A percentile compares a stretch with the other conserved stretches of the same genome.
Evolutionary conservation across 2,329 filamentous ascomycete genomes (phyloP).

Genomic region (Pyrenophora tritici-repentis): DNA sequence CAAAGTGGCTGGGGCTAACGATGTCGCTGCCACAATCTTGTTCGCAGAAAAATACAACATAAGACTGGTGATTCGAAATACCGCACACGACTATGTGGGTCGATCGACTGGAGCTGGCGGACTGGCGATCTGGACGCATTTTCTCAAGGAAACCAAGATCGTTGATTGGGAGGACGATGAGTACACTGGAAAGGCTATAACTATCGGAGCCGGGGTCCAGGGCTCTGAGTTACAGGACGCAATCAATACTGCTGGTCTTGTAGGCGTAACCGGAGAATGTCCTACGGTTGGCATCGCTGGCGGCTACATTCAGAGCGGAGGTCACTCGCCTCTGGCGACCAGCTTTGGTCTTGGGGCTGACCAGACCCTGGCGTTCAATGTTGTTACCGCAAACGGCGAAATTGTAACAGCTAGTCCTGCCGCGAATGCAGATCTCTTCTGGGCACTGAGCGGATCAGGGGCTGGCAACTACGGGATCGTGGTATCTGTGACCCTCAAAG

Average conservation of each 20-base stretch:
- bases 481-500: constrained; percentile 36
- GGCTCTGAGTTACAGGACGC: constrained; percentile 31
- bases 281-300: constrained; percentile 42
- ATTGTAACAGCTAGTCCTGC: constrained; percentile 34
- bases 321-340: constrained; percentile 32
- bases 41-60: constrained; percentile 35
- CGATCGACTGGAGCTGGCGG: constrained; percentile 37
- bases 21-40: constrained; percentile 18
- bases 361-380: constrained; percentile 37
- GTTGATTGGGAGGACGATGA: constrained; percentile 23
- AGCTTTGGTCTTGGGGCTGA: constrained; percentile 38
- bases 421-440: constrained; percentile 43
- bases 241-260: constrained; percentile 23
- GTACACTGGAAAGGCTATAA: constrained; percentile 35
- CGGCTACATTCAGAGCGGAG: constrained; percentile 40
- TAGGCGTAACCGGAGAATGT: constrained; percentile 38
- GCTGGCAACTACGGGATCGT: constrained; percentile 41
- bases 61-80: constrained; percentile 28
- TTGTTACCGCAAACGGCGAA: constrained; percentile 40
- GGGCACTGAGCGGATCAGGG: constrained; percentile 43
- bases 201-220: constrained; percentile 36
- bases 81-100: constrained; percentile 35
- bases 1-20: constrained; percentile 23
- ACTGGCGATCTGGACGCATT: constrained; percentile 39
- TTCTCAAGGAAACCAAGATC: constrained; percentile 31